phyloP scores from a whole-genome alignment of 2,329 filamentous ascomycete species.

The Aschersonia sp. region DNA sequence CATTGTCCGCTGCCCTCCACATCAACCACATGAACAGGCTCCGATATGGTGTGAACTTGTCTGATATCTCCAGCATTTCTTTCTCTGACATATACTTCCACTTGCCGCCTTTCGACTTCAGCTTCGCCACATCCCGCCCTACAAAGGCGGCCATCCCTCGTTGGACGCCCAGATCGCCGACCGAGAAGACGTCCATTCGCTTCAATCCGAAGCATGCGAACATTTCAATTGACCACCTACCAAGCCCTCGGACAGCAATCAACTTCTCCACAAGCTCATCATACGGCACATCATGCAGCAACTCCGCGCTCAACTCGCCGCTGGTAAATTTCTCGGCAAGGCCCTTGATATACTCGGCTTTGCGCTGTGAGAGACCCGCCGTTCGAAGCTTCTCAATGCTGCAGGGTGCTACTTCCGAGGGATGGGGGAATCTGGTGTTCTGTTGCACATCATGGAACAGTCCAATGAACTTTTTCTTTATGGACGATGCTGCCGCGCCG shows the following conservation, averaged over 20 bases:
- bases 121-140: slow-evolving; percentile 68
- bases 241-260: slow-evolving; percentile 74
- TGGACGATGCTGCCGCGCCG: slow-evolving; percentile 76
- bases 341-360: slow-evolving; percentile 87
- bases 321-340: slow-evolving; percentile 66
- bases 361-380: slow-evolving; percentile 82
- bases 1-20: slow-evolving; percentile 63
- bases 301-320: slow-evolving; percentile 60
- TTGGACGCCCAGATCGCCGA: slow-evolving; percentile 87
- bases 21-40: slow-evolving; percentile 98
- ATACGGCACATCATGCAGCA: slow-evolving; percentile 67
- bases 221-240: slow-evolving; percentile 92
- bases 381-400: slow-evolving; percentile 57
- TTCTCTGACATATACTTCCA: slow-evolving; percentile 97
- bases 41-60: slow-evolving; percentile 72
- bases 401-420: slow-evolving; percentile 52
- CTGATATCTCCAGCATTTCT: slow-evolving; percentile 77
- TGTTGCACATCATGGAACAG: slow-evolving; percentile 42
- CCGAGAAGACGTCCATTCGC: slow-evolving; percentile 83
- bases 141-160: slow-evolving; percentile 81
- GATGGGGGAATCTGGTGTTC: slow-evolving; percentile 51
- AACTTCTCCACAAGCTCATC: slow-evolving; percentile 74
- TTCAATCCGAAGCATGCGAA: slow-evolving; percentile 95
- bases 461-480: slow-evolving; percentile 70
- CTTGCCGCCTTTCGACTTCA: slow-evolving; percentile 71